These are phyloP conservation scores for Crithidia acanthocephali DNA, from an alignment of 208 protist species.

Conservation along the genomic window DNA sequence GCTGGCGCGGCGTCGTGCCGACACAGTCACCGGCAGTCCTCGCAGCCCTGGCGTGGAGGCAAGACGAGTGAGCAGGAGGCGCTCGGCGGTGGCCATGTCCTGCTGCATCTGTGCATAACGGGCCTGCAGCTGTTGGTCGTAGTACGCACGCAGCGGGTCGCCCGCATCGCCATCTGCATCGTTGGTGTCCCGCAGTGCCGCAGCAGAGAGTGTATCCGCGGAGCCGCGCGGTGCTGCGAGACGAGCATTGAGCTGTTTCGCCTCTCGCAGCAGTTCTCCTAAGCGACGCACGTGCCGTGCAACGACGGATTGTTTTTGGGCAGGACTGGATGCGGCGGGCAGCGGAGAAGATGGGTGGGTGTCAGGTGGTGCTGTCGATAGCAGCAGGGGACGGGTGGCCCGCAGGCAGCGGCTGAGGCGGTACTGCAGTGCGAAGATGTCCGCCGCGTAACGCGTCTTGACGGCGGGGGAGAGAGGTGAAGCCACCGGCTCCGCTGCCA, in stretches of 20 bases:
- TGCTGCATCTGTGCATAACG: conserved; percentile 14
- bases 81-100: conserved; percentile 5
- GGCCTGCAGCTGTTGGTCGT: conserved; percentile 25
- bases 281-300: conserved; percentile 21
- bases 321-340: background rate
- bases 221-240: background rate
- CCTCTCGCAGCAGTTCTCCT: conserved; percentile 18
- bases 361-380: background rate
- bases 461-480: background rate
- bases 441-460: conserved; percentile 15
- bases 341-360: background rate
- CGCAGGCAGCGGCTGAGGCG: conserved; percentile 11
- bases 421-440: conserved; percentile 22
- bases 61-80: conserved; percentile 8
- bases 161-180: background rate
- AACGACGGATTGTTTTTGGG: background rate
- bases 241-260: conserved; percentile 8
- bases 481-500: background rate
- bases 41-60: conserved; percentile 5
- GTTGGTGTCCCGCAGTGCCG: no score
- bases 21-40: conserved; percentile 29
- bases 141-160: conserved; percentile 15
- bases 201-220: background rate
- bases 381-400: background rate
- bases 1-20: conserved; percentile 15